These are phyloP conservation scores for Aureobasidium sp. DNA, from an alignment of 2,329 filamentous ascomycete species.

Conservation along the genomic window DNA sequence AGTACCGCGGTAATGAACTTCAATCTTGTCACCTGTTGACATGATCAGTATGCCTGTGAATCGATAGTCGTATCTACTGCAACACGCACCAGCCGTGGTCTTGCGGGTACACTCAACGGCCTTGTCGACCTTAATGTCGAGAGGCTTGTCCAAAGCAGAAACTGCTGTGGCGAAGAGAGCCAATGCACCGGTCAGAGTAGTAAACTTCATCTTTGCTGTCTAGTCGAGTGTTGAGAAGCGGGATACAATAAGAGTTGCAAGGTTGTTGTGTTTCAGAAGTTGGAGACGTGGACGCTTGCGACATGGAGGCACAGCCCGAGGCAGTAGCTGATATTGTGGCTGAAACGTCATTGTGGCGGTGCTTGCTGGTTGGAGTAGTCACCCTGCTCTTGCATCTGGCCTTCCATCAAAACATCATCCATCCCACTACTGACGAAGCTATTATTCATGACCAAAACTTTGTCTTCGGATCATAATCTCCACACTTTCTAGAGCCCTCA, in stretches of 20 bases:
- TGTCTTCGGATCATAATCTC: neutral
- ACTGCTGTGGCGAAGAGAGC: constrained; percentile 45
- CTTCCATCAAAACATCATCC: neutral
- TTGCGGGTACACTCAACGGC: constrained; percentile 72
- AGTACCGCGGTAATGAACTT: constrained; percentile 84
- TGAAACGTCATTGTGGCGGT: neutral
- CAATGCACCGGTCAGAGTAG: constrained; percentile 27
- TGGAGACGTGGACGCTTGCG: constrained; percentile 4
- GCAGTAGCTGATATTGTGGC: neutral
- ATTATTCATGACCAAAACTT: neutral
- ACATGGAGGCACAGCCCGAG: neutral
- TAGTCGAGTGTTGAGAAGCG: neutral
- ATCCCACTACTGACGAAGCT: neutral
- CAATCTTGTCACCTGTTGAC: constrained; percentile 62
- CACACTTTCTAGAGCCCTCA: neutral
- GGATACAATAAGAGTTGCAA: neutral
- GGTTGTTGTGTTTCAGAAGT: neutral
- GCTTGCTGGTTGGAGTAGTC: neutral
- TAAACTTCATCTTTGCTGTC: constrained; percentile 7
- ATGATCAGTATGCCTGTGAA: neutral
- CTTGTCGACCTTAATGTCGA: constrained; percentile 71
- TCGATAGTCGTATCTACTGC: neutral
- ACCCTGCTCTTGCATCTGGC: neutral
- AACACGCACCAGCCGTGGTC: constrained; percentile 40
- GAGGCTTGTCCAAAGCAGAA: constrained; percentile 43